Base-by-base conservation (phyloP, 2,329 filamentous ascomycete species). In the Phialophora chinensis region DNA sequence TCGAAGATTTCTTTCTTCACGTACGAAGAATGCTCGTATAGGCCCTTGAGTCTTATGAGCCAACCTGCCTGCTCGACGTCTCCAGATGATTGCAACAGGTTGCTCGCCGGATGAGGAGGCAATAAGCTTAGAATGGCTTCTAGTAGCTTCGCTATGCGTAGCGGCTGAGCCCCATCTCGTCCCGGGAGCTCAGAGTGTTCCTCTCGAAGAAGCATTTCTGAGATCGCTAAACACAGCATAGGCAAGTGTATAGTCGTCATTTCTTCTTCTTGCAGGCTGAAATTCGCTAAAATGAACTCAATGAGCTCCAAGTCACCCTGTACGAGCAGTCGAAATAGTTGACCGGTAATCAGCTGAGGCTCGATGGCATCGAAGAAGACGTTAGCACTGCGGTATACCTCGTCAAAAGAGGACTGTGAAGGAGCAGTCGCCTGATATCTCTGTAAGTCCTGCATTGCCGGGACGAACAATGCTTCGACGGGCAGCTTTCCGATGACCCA, bases 331-430 rank as follows among this genome's bases (percentile, higher is more conserved):
- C 81, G 78, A 66, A 95, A 81, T 50, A 95, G 84, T 75, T 96
- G 92, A 56, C 90, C 89, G 83, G 96, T 99, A 55, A 99, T 97
- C 23, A 98, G 83, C 7, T 91, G 90, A 73, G 93, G 96, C 78
- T 99, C 95, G 47, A 98, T 94, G 4, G 94, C 94, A 75, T 99
- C 95, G 72, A 99, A 99, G 79, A 99, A 99, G 49, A 95, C 90
- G 75, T 91, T 96, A 4, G 94, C 95, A 75, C 94, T 98, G 72
- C 92, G 88, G 71, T 98, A 85, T 2, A 98, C 93, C 77, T 99
- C 95, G 14, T 88, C 85, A 68, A 95, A 92, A 65, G 94, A 88
- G 6, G 85, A 79, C 73, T 90, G 90, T n/a, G 84, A 85, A 0
- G 85, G 78, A 11, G 90, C 87, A 60, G 82, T 82, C 29, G 82